Evolutionary conservation across 345 rosid genomes (phyloP), one percentile per base, ranked within the genome.

Genomic region (Corchorus olitorius): DNA sequence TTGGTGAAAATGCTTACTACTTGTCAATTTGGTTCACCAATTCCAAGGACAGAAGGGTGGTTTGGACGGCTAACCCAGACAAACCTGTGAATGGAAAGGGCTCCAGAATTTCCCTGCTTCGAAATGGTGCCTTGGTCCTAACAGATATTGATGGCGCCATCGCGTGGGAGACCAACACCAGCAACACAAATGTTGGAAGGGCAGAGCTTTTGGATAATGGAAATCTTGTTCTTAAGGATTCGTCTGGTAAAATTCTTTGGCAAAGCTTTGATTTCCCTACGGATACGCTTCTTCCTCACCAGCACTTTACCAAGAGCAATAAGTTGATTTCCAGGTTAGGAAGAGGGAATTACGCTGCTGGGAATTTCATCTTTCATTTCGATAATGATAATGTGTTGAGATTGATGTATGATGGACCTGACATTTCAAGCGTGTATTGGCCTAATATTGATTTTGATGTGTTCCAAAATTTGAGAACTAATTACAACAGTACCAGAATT

Each of bases 1-100:
- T 55, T 7, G 86, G 81, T 65, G 81, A 78, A 66, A 86, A 86
- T 64, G 86, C 86, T 55, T 88, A 75, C 75, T 85, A 80, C 83
- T 79, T 86, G 74, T 81, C 89, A 0, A 76, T 88, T 39, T 86
- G 91, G 89, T 88, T 79, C 84, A 74, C 85, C 6, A 52, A 69
- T 22, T 66, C 84, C 11, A 55, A 41, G 8, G 64, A 85, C 53
- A 78, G 33, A 37, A 77, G 85, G 15, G 83, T 88, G 14, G 83
- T 82, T 49, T 88, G 91, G 91, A 84, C 63, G 73, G 91, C 86
- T 35, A 88, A 85, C 79, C 77, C 82, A 10, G 82, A 81, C 67
- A 68, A 65, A n/a, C 90, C 88, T 2, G 85, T 85, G 3, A 85
- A 84, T 43, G 84, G 86, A 10, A 62, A 53, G 35, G 88, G 86